A percentile compares a stretch with the other conserved stretches of the same genome.
phyloP scores from a whole-genome alignment of 2,329 filamentous ascomycete genomes.

The Fusarium nelsonii region DNA sequence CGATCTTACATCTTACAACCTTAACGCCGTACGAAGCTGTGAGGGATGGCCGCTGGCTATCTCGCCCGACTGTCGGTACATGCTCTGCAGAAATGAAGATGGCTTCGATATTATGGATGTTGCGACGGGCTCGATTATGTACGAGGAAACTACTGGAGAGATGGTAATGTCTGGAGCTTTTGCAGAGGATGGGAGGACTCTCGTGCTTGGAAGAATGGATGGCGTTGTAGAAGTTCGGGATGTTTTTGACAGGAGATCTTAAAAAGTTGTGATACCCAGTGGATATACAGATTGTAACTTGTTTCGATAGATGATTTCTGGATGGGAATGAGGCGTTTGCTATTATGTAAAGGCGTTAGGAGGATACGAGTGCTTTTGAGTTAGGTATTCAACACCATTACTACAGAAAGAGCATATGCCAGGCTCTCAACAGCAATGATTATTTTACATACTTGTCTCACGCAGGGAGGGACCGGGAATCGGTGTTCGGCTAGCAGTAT shows the following conservation, averaged over 20 bases:
- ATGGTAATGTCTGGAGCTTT: slow-evolving; percentile 56
- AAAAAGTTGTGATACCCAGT: slow-evolving; percentile 40
- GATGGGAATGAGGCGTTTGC: background rate
- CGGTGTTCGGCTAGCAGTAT: background rate
- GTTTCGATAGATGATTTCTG: background rate
- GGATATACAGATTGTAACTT: slow-evolving; percentile 6
- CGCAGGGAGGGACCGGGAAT: background rate
- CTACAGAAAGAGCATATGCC: slow-evolving; percentile 23
- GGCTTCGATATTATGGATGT: slow-evolving; percentile 58
- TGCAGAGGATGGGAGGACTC: slow-evolving; percentile 45
- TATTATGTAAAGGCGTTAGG: background rate
- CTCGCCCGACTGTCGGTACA: slow-evolving; percentile 55
- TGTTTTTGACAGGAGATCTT: slow-evolving; percentile 38
- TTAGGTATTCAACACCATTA: slow-evolving; percentile 17
- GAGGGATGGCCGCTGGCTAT: slow-evolving; percentile 59
- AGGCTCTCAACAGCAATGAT: slow-evolving; percentile 21
- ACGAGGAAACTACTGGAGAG: slow-evolving; percentile 42
- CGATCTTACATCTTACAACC: slow-evolving; percentile 53
- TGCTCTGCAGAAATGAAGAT: slow-evolving; percentile 57
- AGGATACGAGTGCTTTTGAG: background rate
- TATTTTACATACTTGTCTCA: background rate
- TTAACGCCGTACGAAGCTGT: slow-evolving; percentile 49
- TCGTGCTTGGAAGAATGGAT: slow-evolving; percentile 54
- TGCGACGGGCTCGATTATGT: slow-evolving; percentile 50
- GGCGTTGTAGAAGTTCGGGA: slow-evolving; percentile 54